Base-by-base conservation (phyloP, 805 yeast species). In the Candida caryicola region DNA sequence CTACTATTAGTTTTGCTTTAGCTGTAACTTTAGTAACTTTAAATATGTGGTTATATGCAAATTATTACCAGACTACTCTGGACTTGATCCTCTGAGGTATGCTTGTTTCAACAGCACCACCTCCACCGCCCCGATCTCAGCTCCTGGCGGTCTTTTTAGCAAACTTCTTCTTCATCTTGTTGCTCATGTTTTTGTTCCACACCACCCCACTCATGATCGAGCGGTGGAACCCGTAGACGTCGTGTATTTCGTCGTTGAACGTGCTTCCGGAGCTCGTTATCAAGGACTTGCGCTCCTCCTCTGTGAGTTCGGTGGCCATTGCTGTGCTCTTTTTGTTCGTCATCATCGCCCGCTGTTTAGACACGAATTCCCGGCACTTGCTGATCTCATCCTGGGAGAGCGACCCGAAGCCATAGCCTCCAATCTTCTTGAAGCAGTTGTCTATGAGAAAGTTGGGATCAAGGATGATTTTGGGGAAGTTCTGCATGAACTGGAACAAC, bases 401-500 rank as follows among this genome's bases (percentile, higher is more conserved):
- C 45, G 81, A 81, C 15, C 86, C 89, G 52, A 80, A 80, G 7
- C 74, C 74, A 41, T 66, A 69, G 0, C 87, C 83, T 17, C 81
- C 76, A 33, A 82, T 73, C 40, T 81, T 81, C 51, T 81, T 81
- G 63, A 83, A 90, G 47, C 95, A 85, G 27, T 81, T 71, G 43
- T 82, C 89, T 51, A 89, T 72, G 33, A 89, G 65, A 4, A 64
- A 60, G 46, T 81, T 79, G 2, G 93, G 89, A 57, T 89, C 84
- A 3, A 85, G 51, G 13, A 86, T 51, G 17, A 69, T 62, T 49
- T 82, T 83, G 3, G 99, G 99, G 23, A 74, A 77, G 44, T 84
- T 82, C 60, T 91, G 99, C 47, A 91, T 76, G 25, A 81, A 71
- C 62, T 90, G 97, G 55, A 91, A 93, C 14, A 88, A 45, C 51